These are phyloP conservation scores for Xylaria telfairii DNA, from an alignment of 495 filamentous ascomycete genomes.

Conservation along the genomic window DNA sequence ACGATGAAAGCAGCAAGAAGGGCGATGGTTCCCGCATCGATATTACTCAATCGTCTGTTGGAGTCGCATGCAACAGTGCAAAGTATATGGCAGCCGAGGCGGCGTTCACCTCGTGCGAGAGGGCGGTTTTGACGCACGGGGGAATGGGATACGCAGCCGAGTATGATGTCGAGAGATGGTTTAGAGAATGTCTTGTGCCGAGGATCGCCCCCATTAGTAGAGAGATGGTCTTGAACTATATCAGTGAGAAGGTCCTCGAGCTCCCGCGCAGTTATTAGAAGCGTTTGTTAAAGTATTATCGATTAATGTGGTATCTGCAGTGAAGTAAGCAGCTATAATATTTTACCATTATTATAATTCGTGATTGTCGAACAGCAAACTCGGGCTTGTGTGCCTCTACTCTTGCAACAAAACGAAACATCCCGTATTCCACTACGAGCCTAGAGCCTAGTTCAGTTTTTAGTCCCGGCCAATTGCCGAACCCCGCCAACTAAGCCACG, in stretches of 20 bases:
- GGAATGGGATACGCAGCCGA: constrained; percentile 83
- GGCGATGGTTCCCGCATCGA: neutral
- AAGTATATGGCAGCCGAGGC: constrained; percentile 84
- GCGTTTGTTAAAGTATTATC: neutral
- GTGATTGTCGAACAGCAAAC: neutral
- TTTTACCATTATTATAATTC: too few species aligned
- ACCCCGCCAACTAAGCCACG: neutral
- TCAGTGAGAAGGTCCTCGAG: constrained; percentile 72
- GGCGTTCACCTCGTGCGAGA: constrained; percentile 76
- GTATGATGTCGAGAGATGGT: constrained; percentile 79
- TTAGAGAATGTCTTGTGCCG: constrained; percentile 76
- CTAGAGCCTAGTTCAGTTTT: too few species aligned
- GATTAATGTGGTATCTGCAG: too few species aligned
- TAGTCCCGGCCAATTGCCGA: neutral
- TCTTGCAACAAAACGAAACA: neutral
- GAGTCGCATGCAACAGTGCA: neutral
- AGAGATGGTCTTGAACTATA: constrained; percentile 83
- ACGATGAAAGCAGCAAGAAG: neutral
- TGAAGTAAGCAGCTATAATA: too few species aligned
- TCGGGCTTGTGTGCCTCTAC: neutral
- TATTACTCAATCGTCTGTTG: neutral
- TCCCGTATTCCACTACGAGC: neutral
- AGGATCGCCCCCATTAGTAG: constrained; percentile 77
- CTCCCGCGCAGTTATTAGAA: constrained; percentile 60
- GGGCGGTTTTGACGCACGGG: constrained; percentile 70